Evolutionary conservation across 1,139 yeast genomes (phyloP), one percentile per base, ranked within the genome.

Genomic region (Debaryomyces udenii): DNA sequence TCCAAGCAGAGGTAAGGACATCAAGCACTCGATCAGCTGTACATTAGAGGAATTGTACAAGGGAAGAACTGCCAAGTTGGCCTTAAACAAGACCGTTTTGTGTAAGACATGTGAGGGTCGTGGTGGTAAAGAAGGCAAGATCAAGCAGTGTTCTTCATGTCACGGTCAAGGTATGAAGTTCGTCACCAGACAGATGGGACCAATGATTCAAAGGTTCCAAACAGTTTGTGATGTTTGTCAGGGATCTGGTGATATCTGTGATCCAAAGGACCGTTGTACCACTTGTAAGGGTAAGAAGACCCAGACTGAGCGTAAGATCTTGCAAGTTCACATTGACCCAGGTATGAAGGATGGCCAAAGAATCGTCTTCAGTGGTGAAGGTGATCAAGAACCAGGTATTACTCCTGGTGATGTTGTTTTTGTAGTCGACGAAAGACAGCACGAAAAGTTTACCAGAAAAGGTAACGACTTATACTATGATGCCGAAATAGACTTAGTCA

Each of bases 131-230:
- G 89, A 83, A 53, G 96, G 95, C 46, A 78, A 89, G 47, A 95
- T 91, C 53, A 86, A 86, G 75, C 82, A 83, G 59, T 93, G 99
- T 83, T 54, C 83, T 43, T 68, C 82, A 36, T 93, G 99, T 83
- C 68, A 66, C 49, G 99, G 99, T 69, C 78, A 80, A 58, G 99
- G 99, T 80, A 74, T 86, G 68, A 88, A 83, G 68, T 86, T 93
- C 55, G 86, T 91, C 55, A 89, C 97, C 44, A 87, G 96, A 75
- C 98, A 93, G 70, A 91, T 93, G 97, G 99, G 99, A 54, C 97
- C 96, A 51, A 90, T 93, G 94, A 86, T 93, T 59, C 99, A 93
- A 75, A 84, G 97, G 76, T 87, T 87, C 81, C 99, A 93, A 74
- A 84, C 96, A 31, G 84, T 83, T 44, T 93, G 99, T 85, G 94